Base-by-base conservation (phyloP, 495 filamentous ascomycete species). In the Cairneyella variabilis region DNA sequence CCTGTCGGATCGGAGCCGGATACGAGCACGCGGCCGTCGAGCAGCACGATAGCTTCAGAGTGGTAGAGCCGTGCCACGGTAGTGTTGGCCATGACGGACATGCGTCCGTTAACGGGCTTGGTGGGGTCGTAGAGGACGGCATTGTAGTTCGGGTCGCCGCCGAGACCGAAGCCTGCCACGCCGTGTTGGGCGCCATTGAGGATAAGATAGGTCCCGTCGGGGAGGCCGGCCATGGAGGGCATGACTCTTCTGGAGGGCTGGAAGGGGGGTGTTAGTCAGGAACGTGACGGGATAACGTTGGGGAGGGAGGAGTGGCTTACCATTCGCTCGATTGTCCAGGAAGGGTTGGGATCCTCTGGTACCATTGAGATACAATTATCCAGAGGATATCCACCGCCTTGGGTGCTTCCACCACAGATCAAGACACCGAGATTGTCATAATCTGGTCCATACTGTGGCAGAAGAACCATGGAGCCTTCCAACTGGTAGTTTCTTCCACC, bases 161-260 rank as follows among this genome's bases (percentile, higher is more conserved):
- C 77, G 9, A 84, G 76, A 48, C 79, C 83, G 64, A 86, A 86
- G 17, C 83, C 83, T 17, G 81, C 83, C 20, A 78, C 68, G 48
- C 83, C 83, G 52, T 83, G 74, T 23, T 71, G 25, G 48, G 75
- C 83, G 23, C 83, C 83, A 64, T 85, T 85, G 55, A 74, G 66
- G 56, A 86, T 81, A 6, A 86, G 65, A 56, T 78, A 86, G 0
- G 83, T 85, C 10, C 83, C 83, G 56, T 85, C 83, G 1, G 83
- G 83, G 0, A 86, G 76, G 26, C 83, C 79, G 0, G 78, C 72
- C 66, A 85, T 84, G 76, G 81, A 83, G 22, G 76, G 64, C 62
- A 85, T 74, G 36, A 86, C 83, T 30, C 83, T 82, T 57, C 74
- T 70, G 4, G 79, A 82, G 21, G 83, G 83, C n/a, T n/a, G n/a